These are phyloP conservation scores for Leptoxyphium fumago DNA, from an alignment of 2,329 filamentous ascomycete species.

Conservation along the genomic window DNA sequence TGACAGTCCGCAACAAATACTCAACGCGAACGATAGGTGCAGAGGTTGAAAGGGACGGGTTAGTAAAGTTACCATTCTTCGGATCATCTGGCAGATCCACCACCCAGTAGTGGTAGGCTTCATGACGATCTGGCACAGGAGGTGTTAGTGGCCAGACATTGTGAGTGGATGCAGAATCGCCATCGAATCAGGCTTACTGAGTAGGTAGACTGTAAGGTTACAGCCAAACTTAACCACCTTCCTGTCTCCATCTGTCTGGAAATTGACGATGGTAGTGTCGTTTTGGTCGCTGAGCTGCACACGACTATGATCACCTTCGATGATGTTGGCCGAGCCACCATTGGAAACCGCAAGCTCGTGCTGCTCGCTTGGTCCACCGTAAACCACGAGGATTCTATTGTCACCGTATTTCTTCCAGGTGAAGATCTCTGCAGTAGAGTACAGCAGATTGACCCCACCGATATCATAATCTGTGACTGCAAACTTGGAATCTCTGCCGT, in stretches of 20 bases:
- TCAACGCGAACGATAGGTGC: slow-evolving; percentile 47
- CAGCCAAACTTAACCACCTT: slow-evolving; percentile 36
- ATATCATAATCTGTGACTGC: slow-evolving; percentile 53
- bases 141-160: slow-evolving; percentile 4
- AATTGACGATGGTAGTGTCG: slow-evolving; percentile 37
- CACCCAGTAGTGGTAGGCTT: slow-evolving; percentile 57
- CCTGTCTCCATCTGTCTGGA: slow-evolving; percentile 39
- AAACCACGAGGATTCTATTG: slow-evolving; percentile 48
- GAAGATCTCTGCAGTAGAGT: slow-evolving; percentile 56
- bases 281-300: slow-evolving; percentile 22
- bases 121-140: slow-evolving; percentile 39
- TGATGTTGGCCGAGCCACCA: slow-evolving; percentile 20
- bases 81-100: slow-evolving; percentile 35
- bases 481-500: slow-evolving; percentile 51
- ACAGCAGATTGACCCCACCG: slow-evolving; percentile 44
- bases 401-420: slow-evolving; percentile 51
- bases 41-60: slow-evolving; percentile 19
- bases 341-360: slow-evolving; percentile 44
- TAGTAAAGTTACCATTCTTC: slow-evolving; percentile 18
- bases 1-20: slow-evolving; percentile 45
- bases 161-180: background rate
- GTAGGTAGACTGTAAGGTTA: slow-evolving; percentile 40
- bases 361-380: slow-evolving; percentile 45
- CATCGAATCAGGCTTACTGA: slow-evolving; percentile 26
- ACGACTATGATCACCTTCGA: slow-evolving; percentile 25